Evolutionary conservation across 169 alveolate species (phyloP).

Genomic region (Plasmodium malariae): DNA sequence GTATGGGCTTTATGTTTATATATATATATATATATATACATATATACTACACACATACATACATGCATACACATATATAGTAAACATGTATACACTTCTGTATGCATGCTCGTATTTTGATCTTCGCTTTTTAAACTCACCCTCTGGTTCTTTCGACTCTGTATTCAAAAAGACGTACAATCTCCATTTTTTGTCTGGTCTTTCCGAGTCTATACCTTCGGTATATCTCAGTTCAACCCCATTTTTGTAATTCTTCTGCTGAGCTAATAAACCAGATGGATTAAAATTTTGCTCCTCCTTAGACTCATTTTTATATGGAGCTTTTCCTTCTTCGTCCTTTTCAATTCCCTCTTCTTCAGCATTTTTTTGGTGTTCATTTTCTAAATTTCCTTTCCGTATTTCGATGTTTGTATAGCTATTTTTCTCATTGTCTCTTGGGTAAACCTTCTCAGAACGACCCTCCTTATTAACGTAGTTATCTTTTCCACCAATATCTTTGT

Average conservation of each 20-base stretch:
- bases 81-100: not conserved
- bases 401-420: not conserved
- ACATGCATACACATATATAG: not conserved
- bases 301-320: conserved; percentile 17
- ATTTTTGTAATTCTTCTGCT: conserved; percentile 82
- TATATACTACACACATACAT: not conserved
- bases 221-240: conserved; percentile 88
- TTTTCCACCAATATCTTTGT: not conserved
- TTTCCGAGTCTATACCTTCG: conserved; percentile 86
- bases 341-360: conserved; percentile 8
- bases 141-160: conserved; percentile 38
- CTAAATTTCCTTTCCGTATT: not conserved
- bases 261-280: conserved; percentile 92
- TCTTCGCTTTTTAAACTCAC: no score
- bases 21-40: no score
- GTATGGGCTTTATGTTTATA: not conserved
- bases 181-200: conserved; percentile 89
- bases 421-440: no score
- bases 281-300: conserved; percentile 84
- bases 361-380: not conserved
- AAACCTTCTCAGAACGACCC: not conserved
- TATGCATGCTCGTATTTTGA: not conserved
- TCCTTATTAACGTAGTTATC: not conserved
- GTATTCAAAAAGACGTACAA: conserved; percentile 83
- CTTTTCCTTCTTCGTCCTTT: conserved; percentile 29